Percentiles rank a stretch among this genome's conserved stretches.
Conservation (phyloP, 306 rosid species). For the Acmispon strigosus region DNA sequence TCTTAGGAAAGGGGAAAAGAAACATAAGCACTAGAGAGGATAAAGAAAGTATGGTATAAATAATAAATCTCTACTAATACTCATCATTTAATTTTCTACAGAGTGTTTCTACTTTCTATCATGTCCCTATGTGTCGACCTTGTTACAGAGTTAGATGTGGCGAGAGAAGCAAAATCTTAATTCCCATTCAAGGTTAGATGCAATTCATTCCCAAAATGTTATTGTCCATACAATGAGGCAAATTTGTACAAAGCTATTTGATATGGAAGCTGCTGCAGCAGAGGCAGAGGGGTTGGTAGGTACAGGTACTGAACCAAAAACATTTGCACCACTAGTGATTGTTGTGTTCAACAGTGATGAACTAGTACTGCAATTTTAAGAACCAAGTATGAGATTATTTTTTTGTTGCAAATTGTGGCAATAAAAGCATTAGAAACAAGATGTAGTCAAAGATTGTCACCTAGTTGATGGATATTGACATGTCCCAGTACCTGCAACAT, state of each 20-base stretch:
- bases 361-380: conserved; percentile 53
- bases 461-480: conserved; percentile 70
- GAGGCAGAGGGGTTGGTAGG: conserved; percentile 50
- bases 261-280: conserved; percentile 19
- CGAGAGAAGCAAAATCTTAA: conserved; percentile 10
- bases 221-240: conserved; percentile 31
- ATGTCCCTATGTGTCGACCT: background rate
- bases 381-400: background rate
- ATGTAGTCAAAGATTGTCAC: conserved; percentile 25
- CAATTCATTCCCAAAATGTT: background rate
- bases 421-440: background rate
- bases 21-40: background rate
- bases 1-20: background rate
- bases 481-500: conserved; percentile 54
- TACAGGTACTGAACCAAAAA: conserved; percentile 67
- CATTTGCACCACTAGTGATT: conserved; percentile 68
- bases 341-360: conserved; percentile 69
- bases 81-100: conserved; percentile 16
- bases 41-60: background rate
- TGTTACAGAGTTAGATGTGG: background rate
- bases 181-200: background rate
- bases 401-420: background rate
- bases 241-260: conserved; percentile 9
- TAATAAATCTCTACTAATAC: conserved; percentile 6
- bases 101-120: background rate